Conservation (phyloP, 306 rosid species). For the Canavalia ensiformis region DNA sequence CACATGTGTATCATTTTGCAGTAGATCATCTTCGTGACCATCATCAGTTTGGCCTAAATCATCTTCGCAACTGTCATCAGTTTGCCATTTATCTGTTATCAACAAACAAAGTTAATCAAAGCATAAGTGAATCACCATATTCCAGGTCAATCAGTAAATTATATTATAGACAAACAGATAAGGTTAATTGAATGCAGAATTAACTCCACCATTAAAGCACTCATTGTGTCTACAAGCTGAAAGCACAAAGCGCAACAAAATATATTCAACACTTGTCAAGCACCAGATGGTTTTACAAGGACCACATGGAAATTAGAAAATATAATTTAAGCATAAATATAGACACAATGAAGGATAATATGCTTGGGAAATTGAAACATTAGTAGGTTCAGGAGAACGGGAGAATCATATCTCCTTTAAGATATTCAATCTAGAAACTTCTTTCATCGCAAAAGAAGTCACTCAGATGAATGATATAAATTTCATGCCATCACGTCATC, state of each 20-base stretch:
- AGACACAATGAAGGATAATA: neutral
- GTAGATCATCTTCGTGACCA: conserved; percentile 28
- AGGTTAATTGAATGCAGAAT: neutral
- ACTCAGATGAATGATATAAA: conserved; percentile 9
- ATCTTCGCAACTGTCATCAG: conserved; percentile 39
- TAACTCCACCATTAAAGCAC: conserved; percentile 8
- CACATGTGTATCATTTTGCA: conserved; percentile 44
- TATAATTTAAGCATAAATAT: neutral
- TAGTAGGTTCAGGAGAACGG: conserved; percentile 12
- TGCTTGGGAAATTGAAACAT: neutral
- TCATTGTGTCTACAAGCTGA: conserved; percentile 2
- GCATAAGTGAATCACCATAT: conserved; percentile 28
- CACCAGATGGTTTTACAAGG: neutral
- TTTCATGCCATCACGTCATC: conserved; percentile 11
- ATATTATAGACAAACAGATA: neutral
- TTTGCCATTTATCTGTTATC: conserved; percentile 36
- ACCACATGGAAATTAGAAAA: neutral
- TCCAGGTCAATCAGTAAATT: conserved; percentile 31
- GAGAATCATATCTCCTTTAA: conserved; percentile 25
- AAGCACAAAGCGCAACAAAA: conserved; percentile 41
- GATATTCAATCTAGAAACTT: neutral
- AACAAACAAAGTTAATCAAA: conserved; percentile 25
- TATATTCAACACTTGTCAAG: conserved; percentile 16
- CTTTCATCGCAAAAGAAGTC: neutral
- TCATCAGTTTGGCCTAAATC: conserved; percentile 28